Base-by-base conservation (phyloP, 768 basidiomycete species). In the Mycena venus region DNA sequence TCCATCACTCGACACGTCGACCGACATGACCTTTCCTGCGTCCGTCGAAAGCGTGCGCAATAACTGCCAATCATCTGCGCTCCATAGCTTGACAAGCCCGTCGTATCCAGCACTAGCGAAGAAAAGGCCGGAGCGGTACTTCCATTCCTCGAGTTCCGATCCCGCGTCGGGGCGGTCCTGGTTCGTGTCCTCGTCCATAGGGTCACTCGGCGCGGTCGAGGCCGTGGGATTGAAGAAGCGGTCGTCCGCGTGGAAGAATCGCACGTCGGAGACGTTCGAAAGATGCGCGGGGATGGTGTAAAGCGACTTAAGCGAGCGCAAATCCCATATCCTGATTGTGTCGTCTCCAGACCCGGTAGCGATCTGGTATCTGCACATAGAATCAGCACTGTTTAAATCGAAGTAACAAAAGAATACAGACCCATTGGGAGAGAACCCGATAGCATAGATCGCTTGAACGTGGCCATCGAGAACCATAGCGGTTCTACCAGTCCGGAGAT, bases 381-480 rank as follows among this genome's bases (percentile, higher is more conserved):
- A 60, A 55, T 77, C 68, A 75, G 64, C 70, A 31, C 25, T 60
- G 21, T 15, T 56, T 69, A 55, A 32, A 14, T 55, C 19, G 32
- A 40, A 68, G 40, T 49, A 59, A 72, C 44, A 55, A 75, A 61
- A n/a, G n/a, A n/a, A 76, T 34, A 79, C 94, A 74, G 81, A 98
- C 96, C 98, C 96, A 79, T 97, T 99, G 7, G 98, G 97, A 34
- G 97, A 97, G 84, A 99, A 99, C 68, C 92, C 93, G 75, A 97
- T 93, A 6, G 95, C 87, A 73, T 96, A 94, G 75, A 99, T 96
- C 74, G 95, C 93, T 83, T 98, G 93, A 2, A 97, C 94, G 76
- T 99, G 98, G 1, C 98, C 98, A 75, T 99, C 98, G 40, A 99
- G 91, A 4, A 99, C 96, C 97, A 99, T 98, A 0, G 97, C 96